These are phyloP conservation scores for Ramaria sp. DNA, from an alignment of 768 basidiomycete species.

Conservation along the genomic window DNA sequence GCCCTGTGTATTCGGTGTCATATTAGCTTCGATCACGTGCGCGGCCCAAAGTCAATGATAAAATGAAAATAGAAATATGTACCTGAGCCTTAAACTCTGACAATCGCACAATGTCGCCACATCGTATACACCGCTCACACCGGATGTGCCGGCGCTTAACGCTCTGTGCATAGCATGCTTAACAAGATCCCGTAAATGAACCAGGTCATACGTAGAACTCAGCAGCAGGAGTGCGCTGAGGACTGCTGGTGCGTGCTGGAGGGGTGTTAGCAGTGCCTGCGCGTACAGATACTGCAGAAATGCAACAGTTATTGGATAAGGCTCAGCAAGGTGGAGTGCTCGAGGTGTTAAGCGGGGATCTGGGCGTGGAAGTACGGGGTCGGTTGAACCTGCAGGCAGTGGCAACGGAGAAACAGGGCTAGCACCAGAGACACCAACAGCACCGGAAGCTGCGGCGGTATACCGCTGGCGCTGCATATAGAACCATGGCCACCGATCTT, in stretches of 20 bases:
- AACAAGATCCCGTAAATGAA: constrained; percentile 67
- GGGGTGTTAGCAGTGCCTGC: constrained; percentile 71
- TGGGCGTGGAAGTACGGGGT: constrained; percentile 28
- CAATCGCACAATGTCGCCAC: constrained; percentile 88
- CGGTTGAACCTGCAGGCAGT: background rate
- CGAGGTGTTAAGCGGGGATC: constrained; percentile 79
- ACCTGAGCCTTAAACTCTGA: constrained; percentile 84
- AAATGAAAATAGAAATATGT: constrained; percentile 20
- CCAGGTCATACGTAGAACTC: constrained; percentile 70
- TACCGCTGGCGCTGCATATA: constrained; percentile 54
- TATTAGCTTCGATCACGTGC: background rate
- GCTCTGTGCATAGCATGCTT: constrained; percentile 91
- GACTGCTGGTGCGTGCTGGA: constrained; percentile 86
- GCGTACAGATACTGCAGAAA: constrained; percentile 93
- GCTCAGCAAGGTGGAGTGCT: constrained; percentile 72
- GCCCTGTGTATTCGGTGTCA: background rate
- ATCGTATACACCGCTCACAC: constrained; percentile 88
- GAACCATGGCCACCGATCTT: constrained; percentile 96
- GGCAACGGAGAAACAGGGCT: constrained; percentile 24
- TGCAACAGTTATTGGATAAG: constrained; percentile 81
- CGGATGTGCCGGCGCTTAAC: constrained; percentile 47
- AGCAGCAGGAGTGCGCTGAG: constrained; percentile 80
- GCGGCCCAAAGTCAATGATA: background rate
- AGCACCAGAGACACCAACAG: constrained; percentile 37
- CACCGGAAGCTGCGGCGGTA: constrained; percentile 42